phyloP scores from a whole-genome alignment of 208 protist species.

The Phytomonas francai region DNA sequence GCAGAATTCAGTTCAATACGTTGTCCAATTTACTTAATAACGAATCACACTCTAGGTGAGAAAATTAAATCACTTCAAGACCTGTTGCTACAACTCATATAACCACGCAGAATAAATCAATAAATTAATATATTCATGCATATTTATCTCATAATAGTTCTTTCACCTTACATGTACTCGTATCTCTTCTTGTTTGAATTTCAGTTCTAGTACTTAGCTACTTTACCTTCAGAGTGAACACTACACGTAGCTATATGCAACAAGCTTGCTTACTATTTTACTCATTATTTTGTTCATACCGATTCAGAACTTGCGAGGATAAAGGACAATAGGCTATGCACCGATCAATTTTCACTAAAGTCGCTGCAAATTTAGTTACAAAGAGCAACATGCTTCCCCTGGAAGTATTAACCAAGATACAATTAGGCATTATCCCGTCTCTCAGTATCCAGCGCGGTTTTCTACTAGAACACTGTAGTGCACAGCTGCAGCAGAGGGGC shows the following conservation, averaged over 20 bases:
- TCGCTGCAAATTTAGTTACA: neutral
- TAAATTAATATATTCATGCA: neutral
- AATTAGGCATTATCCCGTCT: slow-evolving; percentile 71
- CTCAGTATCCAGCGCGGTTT: slow-evolving; percentile 64
- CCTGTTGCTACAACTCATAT: neutral
- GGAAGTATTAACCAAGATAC: slow-evolving; percentile 75
- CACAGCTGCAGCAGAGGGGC: slow-evolving; percentile 53
- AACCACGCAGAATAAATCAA: neutral
- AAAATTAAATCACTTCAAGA: neutral
- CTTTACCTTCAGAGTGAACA: neutral
- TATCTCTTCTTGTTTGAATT: neutral
- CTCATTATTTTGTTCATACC: neutral
- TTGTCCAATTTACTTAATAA: neutral
- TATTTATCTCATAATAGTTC: neutral
- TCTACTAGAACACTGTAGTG: slow-evolving; percentile 65
- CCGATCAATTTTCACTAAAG: neutral
- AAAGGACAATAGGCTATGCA: neutral
- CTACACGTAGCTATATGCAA: neutral
- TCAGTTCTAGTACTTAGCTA: neutral
- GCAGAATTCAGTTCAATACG: neutral
- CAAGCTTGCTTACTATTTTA: neutral
- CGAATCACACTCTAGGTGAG: neutral
- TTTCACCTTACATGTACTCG: neutral
- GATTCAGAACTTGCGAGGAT: neutral
- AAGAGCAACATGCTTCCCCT: slow-evolving; percentile 41